Conservation (phyloP, 2,329 filamentous ascomycete species). For the Aspergillus novofumigatus region DNA sequence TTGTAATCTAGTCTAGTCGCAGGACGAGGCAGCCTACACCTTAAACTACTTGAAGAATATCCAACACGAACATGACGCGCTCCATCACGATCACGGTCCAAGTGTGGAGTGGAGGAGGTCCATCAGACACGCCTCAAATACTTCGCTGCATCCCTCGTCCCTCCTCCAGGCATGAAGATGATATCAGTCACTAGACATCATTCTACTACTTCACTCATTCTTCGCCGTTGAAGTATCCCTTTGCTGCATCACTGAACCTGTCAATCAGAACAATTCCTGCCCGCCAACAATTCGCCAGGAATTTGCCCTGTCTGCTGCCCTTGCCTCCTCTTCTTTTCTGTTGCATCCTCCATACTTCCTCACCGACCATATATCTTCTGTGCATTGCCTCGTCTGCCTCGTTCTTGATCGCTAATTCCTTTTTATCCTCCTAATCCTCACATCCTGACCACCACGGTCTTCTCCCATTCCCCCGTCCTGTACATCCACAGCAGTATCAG, state of each 20-base stretch:
- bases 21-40: not conserved
- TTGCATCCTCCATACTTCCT: constrained; percentile 3
- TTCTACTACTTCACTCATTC: not conserved
- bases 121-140: not conserved
- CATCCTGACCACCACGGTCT: not conserved
- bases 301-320: constrained; percentile 1
- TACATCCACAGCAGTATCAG: not conserved
- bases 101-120: not conserved
- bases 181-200: not conserved
- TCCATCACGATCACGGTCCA: not conserved
- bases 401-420: not conserved
- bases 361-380: constrained; percentile 5
- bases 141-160: not conserved
- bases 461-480: not conserved
- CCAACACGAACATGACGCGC: not conserved
- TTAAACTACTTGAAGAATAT: not conserved
- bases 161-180: not conserved
- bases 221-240: not conserved
- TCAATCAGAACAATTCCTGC: constrained; percentile 3
- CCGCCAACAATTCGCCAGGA: not conserved
- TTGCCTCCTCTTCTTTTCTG: not conserved
- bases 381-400: constrained; percentile 7
- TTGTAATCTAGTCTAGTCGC: not conserved
- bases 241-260: not conserved
- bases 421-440: constrained; percentile 1